Conservation (phyloP, 805 yeast species). For the Wickerhamomyces alni region DNA sequence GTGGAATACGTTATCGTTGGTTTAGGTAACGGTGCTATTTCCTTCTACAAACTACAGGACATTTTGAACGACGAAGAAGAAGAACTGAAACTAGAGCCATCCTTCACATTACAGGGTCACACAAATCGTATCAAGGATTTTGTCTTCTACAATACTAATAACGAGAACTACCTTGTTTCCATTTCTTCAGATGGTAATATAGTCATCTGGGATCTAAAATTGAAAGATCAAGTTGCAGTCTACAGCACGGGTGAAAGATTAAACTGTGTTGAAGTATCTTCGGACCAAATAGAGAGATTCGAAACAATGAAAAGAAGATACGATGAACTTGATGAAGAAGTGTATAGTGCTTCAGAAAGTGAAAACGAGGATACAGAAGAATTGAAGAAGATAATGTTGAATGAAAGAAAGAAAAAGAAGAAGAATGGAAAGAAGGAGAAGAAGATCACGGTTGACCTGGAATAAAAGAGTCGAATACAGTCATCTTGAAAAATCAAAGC, state of each 20-base stretch:
- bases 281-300: slow-evolving; percentile 71
- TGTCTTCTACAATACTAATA: slow-evolving; percentile 34
- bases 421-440: slow-evolving; percentile 38
- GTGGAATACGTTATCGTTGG: slow-evolving; percentile 61
- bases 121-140: slow-evolving; percentile 81
- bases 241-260: slow-evolving; percentile 88
- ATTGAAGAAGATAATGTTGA: slow-evolving; percentile 47
- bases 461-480: slow-evolving; percentile 25
- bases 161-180: slow-evolving; percentile 56
- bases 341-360: slow-evolving; percentile 52
- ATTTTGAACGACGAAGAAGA: slow-evolving; percentile 27
- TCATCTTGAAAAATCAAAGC: too few species aligned
- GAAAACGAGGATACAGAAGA: slow-evolving; percentile 75
- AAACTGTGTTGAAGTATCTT: slow-evolving; percentile 73
- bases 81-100: slow-evolving; percentile 34
- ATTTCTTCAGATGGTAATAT: slow-evolving; percentile 92
- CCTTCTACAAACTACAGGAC: slow-evolving; percentile 42
- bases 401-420: slow-evolving; percentile 27
- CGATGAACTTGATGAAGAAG: slow-evolving; percentile 28
- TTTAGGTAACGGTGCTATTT: slow-evolving; percentile 63
- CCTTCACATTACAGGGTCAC: slow-evolving; percentile 68
- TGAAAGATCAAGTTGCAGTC: slow-evolving; percentile 79
- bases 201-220: slow-evolving; percentile 77
- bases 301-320: slow-evolving; percentile 60
- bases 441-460: slow-evolving; percentile 51